phyloP scores from a whole-genome alignment of 768 basidiomycete species.

The Infundibulicybe gibba region DNA sequence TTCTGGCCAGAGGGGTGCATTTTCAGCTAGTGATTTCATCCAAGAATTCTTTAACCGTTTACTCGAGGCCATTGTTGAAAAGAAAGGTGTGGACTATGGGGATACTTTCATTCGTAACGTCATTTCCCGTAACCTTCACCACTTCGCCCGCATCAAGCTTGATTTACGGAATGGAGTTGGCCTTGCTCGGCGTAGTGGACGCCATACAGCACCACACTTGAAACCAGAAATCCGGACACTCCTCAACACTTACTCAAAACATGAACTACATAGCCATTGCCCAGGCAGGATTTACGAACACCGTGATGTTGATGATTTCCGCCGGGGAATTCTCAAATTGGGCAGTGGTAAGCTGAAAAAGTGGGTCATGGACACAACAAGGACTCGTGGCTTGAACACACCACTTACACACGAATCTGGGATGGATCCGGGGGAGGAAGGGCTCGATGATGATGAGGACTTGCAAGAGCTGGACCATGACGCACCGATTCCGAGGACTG shows the following conservation, averaged over 20 bases:
- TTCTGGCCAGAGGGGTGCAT: constrained; percentile 16
- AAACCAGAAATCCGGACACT: constrained; percentile 14
- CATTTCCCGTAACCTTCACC: constrained; percentile 24
- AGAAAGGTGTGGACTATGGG: constrained; percentile 23
- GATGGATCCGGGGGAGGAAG: background rate
- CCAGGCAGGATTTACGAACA: constrained; percentile 13
- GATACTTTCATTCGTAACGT: constrained; percentile 20
- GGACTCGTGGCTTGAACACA: background rate
- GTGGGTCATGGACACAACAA: constrained; percentile 2
- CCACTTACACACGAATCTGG: background rate
- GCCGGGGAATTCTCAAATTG: constrained; percentile 8
- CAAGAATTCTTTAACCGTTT: constrained; percentile 29
- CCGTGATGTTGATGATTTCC: constrained; percentile 12
- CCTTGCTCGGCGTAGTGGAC: constrained; percentile 11
- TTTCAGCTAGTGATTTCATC: constrained; percentile 22
- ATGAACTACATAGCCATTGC: constrained; percentile 15
- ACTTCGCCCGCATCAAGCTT: constrained; percentile 25
- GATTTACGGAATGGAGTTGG: constrained; percentile 19
- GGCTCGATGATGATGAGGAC: background rate
- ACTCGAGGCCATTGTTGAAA: constrained; percentile 22
- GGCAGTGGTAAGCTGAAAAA: constrained; percentile 7
- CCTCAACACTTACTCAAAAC: constrained; percentile 10
- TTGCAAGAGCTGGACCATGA: background rate
- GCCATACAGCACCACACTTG: constrained; percentile 17
- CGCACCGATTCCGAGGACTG: too few species aligned